Conservation (phyloP, 148 eudicot genomes). For the Rhododendron ferrugineum region DNA sequence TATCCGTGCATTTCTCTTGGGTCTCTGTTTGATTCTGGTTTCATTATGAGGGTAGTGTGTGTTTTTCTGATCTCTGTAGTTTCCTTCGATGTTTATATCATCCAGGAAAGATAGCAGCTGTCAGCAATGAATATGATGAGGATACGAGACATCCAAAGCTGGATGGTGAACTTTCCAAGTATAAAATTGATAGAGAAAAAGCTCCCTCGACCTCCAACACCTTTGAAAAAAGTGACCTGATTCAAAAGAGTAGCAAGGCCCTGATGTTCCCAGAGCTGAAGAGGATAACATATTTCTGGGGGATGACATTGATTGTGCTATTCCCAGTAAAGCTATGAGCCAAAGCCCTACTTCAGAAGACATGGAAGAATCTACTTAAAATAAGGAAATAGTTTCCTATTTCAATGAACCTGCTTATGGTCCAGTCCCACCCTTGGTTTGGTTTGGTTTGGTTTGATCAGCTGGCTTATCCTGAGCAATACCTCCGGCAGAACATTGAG, state of each 20-base stretch:
- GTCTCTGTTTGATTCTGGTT: not conserved
- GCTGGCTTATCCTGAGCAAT: no score
- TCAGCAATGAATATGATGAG: conserved; percentile 49
- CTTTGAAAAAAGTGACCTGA: conserved; percentile 47
- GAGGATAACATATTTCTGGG: conserved; percentile 96
- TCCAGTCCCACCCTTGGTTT: conserved; percentile 56
- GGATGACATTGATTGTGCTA: conserved; percentile 66
- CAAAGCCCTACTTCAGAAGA: conserved; percentile 92
- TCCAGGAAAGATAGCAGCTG: conserved; percentile 53
- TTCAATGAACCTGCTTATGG: conserved; percentile 83
- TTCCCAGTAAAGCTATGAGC: conserved; percentile 77
- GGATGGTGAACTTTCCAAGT: conserved; percentile 35
- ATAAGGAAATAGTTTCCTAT: conserved; percentile 60
- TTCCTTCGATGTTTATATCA: not conserved
- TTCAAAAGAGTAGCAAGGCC: conserved; percentile 47
- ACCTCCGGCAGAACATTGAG: no score
- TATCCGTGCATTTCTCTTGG: not conserved
- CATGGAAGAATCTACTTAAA: conserved; percentile 96
- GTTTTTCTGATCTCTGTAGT: not conserved
- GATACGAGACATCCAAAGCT: conserved; percentile 50
- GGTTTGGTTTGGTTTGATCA: no score
- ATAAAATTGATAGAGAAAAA: conserved; percentile 38
- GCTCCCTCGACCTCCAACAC: conserved; percentile 75
- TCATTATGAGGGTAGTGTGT: not conserved
- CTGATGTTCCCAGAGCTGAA: conserved; percentile 59